These are phyloP conservation scores for Tetraselmis chui DNA, from an alignment of 139 green algal genomes.

Conservation along the genomic window DNA sequence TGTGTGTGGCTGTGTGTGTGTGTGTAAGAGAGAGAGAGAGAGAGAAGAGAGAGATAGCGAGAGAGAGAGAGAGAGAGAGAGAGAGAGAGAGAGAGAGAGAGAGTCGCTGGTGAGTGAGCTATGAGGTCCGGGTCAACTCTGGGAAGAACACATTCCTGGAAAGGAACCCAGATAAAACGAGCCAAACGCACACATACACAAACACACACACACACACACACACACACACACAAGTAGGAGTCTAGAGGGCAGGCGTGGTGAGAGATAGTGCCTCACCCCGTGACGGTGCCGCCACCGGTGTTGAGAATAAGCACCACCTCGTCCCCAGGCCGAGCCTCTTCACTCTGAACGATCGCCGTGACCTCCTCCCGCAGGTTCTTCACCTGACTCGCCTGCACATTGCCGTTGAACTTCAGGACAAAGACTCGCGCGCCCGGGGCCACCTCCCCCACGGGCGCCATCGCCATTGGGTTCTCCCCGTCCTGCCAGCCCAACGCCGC, in stretches of 20 bases:
- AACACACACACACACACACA: too few relatives aligned
- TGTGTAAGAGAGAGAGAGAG: too few relatives aligned
- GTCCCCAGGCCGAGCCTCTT: conserved; percentile 7
- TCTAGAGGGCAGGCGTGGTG: not conserved
- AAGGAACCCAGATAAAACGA: too few relatives aligned
- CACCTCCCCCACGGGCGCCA: not conserved
- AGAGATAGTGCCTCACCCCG: not conserved
- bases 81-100: too few relatives aligned
- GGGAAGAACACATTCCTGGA: too few relatives aligned
- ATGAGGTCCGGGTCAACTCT: too few relatives aligned
- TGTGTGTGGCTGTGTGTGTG: too few relatives aligned
- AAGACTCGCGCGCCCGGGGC: conserved; percentile 8
- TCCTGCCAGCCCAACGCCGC: not conserved
- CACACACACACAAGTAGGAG: not conserved
- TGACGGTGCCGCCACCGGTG: conserved; percentile 24
- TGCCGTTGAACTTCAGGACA: conserved; percentile 17
- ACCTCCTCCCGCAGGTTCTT: conserved; percentile 17
- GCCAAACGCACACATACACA: too few relatives aligned
- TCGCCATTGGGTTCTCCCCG: not conserved
- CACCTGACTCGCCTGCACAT: conserved; percentile 19
- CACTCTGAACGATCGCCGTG: conserved; percentile 10
- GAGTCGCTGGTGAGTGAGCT: too few relatives aligned
- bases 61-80: too few relatives aligned
- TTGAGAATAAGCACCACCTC: conserved; percentile 19
- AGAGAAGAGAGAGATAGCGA: too few relatives aligned